Evolutionary conservation across 305 asterid genomes (phyloP).

Genomic region (Fraxinus dipetala): DNA sequence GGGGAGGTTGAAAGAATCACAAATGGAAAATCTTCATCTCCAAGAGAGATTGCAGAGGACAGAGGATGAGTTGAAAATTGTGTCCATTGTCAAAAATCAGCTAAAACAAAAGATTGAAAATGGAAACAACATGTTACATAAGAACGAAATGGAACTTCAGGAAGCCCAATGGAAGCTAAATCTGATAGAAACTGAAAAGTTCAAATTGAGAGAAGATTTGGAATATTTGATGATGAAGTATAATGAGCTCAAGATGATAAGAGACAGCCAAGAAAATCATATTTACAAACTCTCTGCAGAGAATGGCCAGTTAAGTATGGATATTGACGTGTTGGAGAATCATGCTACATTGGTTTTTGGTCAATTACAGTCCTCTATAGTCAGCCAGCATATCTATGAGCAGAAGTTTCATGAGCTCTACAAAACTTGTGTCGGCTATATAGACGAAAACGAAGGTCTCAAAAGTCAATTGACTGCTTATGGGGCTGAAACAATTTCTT

Average conservation of each 20-base stretch:
- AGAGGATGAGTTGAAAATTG: slow-evolving; percentile 46
- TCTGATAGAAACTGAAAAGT: slow-evolving; percentile 40
- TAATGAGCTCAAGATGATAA: slow-evolving; percentile 31
- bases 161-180: slow-evolving; percentile 47
- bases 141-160: slow-evolving; percentile 42
- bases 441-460: slow-evolving; percentile 51
- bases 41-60: slow-evolving; percentile 48
- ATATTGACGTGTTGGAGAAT: slow-evolving; percentile 50
- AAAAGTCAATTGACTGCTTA: slow-evolving; percentile 53
- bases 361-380: slow-evolving; percentile 53
- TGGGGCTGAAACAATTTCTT: slow-evolving; percentile 56
- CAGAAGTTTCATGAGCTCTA: slow-evolving; percentile 70
- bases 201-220: slow-evolving; percentile 36
- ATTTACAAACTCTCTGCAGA: slow-evolving; percentile 43
- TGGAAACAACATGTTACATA: slow-evolving; percentile 33
- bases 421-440: slow-evolving; percentile 42
- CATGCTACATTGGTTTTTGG: slow-evolving; percentile 46
- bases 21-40: slow-evolving; percentile 48
- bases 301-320: slow-evolving; percentile 37
- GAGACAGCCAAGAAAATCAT: slow-evolving; percentile 39
- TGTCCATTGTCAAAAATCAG: slow-evolving; percentile 37
- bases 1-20: slow-evolving; percentile 48
- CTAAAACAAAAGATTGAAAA: slow-evolving; percentile 40
- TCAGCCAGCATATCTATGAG: slow-evolving; percentile 60
- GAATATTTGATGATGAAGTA: slow-evolving; percentile 42